Percentiles rank a stretch among this genome's conserved stretches.
These are phyloP conservation scores for Peziza echinospora DNA, from an alignment of 495 filamentous ascomycete species.

Conservation along the genomic window DNA sequence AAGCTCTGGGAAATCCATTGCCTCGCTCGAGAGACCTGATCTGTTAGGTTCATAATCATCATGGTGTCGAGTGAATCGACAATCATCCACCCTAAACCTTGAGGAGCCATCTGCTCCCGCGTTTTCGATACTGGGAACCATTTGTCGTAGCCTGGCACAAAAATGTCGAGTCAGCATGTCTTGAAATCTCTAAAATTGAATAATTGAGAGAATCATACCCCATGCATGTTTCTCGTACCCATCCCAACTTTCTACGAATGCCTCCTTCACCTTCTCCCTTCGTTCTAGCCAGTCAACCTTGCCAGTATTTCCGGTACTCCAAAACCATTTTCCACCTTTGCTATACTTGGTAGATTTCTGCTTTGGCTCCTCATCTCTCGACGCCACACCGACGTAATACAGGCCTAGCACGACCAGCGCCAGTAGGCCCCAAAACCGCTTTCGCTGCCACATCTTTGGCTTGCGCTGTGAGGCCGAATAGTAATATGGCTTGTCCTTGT, in stretches of 20 bases:
- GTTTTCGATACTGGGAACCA: constrained; percentile 63
- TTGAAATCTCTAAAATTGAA: not conserved
- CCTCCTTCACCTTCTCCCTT: constrained; percentile 70
- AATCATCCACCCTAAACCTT: constrained; percentile 91
- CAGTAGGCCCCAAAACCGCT: constrained; percentile 30
- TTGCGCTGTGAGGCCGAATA: constrained; percentile 34
- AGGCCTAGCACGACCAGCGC: constrained; percentile 29
- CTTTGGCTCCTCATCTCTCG: constrained; percentile 16
- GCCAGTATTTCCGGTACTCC: constrained; percentile 15
- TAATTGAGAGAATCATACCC: constrained; percentile 35
- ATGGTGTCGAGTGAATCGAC: constrained; percentile 88
- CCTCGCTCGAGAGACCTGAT: constrained; percentile 58
- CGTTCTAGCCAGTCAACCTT: constrained; percentile 47
- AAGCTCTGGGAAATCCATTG: constrained; percentile 75
- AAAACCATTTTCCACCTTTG: constrained; percentile 24
- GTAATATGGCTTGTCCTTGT: constrained; percentile 91
- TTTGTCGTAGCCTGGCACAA: constrained; percentile 51
- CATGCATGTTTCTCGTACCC: constrained; percentile 85
- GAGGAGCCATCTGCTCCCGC: constrained; percentile 60
- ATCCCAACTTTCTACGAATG: constrained; percentile 73
- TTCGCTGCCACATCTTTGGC: constrained; percentile 29
- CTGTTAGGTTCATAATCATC: constrained; percentile 96
- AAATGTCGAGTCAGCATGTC: not conserved
- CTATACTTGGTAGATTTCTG: not conserved
- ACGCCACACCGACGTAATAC: constrained; percentile 34